Base-by-base conservation (phyloP, 148 eudicot genomes). In the Salicornia ramosissima region DNA sequence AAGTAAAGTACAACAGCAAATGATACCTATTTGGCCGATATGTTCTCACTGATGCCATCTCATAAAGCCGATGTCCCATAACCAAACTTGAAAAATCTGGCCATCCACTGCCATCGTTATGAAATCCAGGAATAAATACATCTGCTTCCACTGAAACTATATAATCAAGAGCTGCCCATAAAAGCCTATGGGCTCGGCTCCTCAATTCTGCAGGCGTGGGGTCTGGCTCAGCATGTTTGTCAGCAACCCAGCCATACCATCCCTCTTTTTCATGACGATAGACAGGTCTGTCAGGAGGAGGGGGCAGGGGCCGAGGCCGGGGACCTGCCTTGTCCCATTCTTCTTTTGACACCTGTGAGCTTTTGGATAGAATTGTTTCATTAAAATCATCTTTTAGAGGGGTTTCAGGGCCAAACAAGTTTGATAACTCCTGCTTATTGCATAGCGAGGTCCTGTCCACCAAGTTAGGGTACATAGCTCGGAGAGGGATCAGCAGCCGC, bases 291-390 rank as follows among this genome's bases (percentile, higher is more conserved):
- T 70, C 98, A 16, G 98, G 98, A 70, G 98, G 97, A 26, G 98
- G 98, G 58, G 97, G 96, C 73, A 94, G 97, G 43, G 98, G 97
- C 43, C 97, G 84, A 39, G 98, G 98, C 18, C 98, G 95, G 47
- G 98, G 97, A 34, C 98, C 98, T 2, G 97, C 97, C 71, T 88
- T 86, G 69, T 88, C 79, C 98, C 98, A 94, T 51, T 88, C 98
- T 67, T 84, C 86, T 81, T 86, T 87, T 30, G 69, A 70, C 69
- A 83, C 82, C 52, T 83, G 75, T n/a, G 51, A 72, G 74, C 77
- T 88, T 81, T 87, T 90, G 52, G 81, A 68, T 33, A 87, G 87
- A 78, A 80, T 85, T 13, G 79, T 72, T 28, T 76, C 72, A 54
- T 79, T 75, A 57, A 70, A 59, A 69, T 80, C 79, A 21, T 75